Base-by-base conservation (phyloP, 371 early-diverging fungal genomes). In the Rhizopus delemar region DNA sequence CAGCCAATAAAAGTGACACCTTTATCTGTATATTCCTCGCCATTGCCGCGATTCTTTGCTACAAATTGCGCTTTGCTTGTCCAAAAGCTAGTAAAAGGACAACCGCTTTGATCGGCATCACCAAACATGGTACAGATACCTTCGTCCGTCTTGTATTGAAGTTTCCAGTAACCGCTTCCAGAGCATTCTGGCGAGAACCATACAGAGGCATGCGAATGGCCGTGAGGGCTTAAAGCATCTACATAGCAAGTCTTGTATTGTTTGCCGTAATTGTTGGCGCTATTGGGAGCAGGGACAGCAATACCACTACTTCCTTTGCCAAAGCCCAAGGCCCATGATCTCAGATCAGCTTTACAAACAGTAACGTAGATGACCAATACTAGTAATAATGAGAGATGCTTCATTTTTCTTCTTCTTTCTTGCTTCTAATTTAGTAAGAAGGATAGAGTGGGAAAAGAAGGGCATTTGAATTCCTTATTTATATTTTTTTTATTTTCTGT, bases 131-230 rank as follows among this genome's bases (percentile, higher is more conserved):
- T 32, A 50, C 50, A 50, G 29, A 3, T 13, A 31, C 50, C 50
- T 12, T 9, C 7, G 32, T 50, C 50, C 3, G 50, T 50, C 7
- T 33, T 9, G 13, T 50, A 50, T 8, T 9, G 32, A 29, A 50
- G 29, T 32, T 33, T 50, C 50, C 50, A 50, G 12, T 33, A 50
- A 12, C 50, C 50, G 12, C 50, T 50, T 8, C 33, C 33, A 32
- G 50, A 50, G 33, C 50, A 50, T 50, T 29, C 33, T 32, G 50
- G 15, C 8, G 50, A 50, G 50, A 50, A 50, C 50, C 50, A 50
- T 5, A 50, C 50, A 5, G 13, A 8, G 32, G 50, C 29, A 13
- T 50, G 50, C 7, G 13, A 22, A n/a, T 50, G 29, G 13, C 32
- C 32, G 34, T 50, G 50, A 32, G 29, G 32, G 32, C 33, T 50